Evolutionary conservation across 2,329 filamentous ascomycete genomes (phyloP).

Genomic region (Cladophialophora bantiana): DNA sequence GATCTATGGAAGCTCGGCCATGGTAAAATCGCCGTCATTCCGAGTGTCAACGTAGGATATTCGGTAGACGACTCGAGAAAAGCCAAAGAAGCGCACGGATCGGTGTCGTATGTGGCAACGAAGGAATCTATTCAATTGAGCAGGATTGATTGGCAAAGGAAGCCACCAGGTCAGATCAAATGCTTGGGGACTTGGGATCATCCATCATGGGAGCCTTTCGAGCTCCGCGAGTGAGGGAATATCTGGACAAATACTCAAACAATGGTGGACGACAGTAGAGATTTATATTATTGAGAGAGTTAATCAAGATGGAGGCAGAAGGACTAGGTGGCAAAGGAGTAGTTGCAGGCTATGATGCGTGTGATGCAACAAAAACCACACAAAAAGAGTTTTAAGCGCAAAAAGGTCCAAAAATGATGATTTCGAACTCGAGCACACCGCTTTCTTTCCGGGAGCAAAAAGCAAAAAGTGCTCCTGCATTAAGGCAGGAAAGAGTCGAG

Average conservation of each 20-base stretch:
- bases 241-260: background rate
- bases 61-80: constrained; percentile 52
- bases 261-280: too few relatives aligned
- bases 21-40: constrained; percentile 63
- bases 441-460: background rate
- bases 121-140: constrained; percentile 25
- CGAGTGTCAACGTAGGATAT: constrained; percentile 64
- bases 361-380: background rate
- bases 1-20: constrained; percentile 62
- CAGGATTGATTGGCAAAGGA: constrained; percentile 37
- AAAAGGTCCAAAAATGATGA: background rate
- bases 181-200: constrained; percentile 30
- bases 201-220: constrained; percentile 27
- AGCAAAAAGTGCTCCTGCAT: constrained; percentile 22
- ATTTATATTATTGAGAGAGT: too few relatives aligned
- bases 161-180: constrained; percentile 40
- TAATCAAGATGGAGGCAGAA: too few relatives aligned
- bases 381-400: background rate
- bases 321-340: background rate
- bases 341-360: too few relatives aligned
- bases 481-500: constrained; percentile 31
- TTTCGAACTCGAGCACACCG: background rate
- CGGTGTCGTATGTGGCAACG: constrained; percentile 43
- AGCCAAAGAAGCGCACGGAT: constrained; percentile 62
- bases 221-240: constrained; percentile 3